Evolutionary conservation across 805 yeast species (phyloP).

Genomic region (Debaryomyces hansenii): DNA sequence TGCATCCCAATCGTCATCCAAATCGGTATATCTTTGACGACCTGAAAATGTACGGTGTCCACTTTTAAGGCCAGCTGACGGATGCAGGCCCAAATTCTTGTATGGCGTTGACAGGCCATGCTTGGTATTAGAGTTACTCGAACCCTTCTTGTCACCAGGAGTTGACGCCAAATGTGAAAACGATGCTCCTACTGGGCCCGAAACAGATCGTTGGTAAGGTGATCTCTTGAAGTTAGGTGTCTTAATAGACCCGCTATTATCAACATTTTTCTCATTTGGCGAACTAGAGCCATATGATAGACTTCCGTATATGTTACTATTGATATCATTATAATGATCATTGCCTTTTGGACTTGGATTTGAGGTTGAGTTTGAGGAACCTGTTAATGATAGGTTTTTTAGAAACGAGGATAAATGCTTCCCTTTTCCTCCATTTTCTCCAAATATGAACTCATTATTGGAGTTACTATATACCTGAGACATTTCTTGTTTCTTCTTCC

Average conservation of each 20-base stretch:
- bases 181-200: conserved; percentile 16
- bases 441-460: conserved; percentile 61
- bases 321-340: conserved; percentile 25
- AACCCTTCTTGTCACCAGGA: neutral
- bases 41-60: conserved; percentile 14
- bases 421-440: conserved; percentile 69
- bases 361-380: conserved; percentile 15
- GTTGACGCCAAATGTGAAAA: conserved; percentile 11
- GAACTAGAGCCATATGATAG: conserved; percentile 23
- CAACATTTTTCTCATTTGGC: neutral
- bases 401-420: conserved; percentile 55
- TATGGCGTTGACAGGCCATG: conserved; percentile 8
- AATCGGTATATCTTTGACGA: conserved; percentile 54
- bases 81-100: conserved; percentile 2
- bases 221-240: conserved; percentile 8
- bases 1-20: conserved; percentile 93
- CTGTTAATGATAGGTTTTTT: conserved; percentile 42
- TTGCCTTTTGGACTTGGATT: conserved; percentile 8
- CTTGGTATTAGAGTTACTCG: neutral
- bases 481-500: conserved; percentile 45
- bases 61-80: conserved; percentile 6
- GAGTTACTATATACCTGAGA: conserved; percentile 38
- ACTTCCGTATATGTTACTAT: conserved; percentile 40
- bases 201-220: conserved; percentile 15
- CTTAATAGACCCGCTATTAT: conserved; percentile 12